Conservation (phyloP, 2,329 filamentous ascomycete genomes). For the Pseudogymnoascus sp. region DNA sequence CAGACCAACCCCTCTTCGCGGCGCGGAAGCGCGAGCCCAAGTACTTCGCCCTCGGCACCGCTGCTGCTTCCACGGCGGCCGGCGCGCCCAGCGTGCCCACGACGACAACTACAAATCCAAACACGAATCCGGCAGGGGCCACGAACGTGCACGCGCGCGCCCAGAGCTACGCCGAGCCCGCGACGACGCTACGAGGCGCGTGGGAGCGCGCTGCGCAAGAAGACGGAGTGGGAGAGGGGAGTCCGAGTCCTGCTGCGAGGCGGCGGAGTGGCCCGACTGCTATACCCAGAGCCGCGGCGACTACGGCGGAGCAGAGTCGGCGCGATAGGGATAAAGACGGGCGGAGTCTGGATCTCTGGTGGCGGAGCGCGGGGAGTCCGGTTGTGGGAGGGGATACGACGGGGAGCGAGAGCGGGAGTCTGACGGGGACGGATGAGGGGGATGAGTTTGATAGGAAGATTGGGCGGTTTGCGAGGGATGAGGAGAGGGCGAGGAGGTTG, state of each 20-base stretch:
- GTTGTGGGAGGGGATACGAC: not conserved
- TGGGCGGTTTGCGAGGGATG: conserved; percentile 7
- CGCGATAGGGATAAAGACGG: not conserved
- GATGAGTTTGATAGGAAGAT: conserved; percentile 14
- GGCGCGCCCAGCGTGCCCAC: too few species aligned
- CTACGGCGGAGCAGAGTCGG: not conserved
- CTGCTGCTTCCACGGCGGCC: too few species aligned
- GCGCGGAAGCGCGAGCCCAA: not conserved
- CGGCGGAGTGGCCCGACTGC: not conserved
- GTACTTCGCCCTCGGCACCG: not conserved
- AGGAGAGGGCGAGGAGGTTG: conserved; percentile 2
- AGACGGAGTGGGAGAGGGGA: conserved; percentile 11
- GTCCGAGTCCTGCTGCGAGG: conserved; percentile 20
- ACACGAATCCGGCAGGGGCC: not conserved
- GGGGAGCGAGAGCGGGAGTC: not conserved
- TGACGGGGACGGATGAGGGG: not conserved
- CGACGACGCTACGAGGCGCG: not conserved
- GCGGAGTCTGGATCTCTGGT: not conserved
- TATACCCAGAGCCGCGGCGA: not conserved
- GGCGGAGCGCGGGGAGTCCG: not conserved
- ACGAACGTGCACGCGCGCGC: not conserved
- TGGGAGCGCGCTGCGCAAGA: not conserved
- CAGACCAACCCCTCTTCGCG: not conserved
- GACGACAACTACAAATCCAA: not conserved
- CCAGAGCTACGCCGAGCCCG: not conserved